Conservation (phyloP, 768 basidiomycete species). For the Rhizopogon vulgaris region DNA sequence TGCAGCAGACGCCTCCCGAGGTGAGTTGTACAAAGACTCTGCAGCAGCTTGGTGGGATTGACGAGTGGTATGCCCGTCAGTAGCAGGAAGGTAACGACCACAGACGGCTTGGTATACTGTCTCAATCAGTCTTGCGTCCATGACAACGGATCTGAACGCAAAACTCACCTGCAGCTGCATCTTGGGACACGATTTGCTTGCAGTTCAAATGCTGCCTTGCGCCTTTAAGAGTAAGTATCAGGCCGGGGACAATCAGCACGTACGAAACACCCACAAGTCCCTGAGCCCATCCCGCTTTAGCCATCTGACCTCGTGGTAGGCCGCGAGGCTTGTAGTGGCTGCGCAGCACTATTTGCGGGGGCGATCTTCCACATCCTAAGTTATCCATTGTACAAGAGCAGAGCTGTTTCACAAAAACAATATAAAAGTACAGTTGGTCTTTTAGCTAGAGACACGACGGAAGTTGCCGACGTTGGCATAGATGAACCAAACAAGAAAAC, state of each 20-base stretch:
- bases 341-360: neutral
- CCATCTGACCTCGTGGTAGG: neutral
- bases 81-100: conserved; percentile 7
- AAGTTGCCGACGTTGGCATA: no score
- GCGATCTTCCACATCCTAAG: no score
- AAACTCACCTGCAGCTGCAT: neutral
- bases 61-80: conserved; percentile 8
- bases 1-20: conserved; percentile 1
- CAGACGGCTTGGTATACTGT: neutral
- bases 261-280: neutral
- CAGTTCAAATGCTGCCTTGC: neutral
- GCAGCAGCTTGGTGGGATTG: conserved; percentile 2
- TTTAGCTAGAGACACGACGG: no score
- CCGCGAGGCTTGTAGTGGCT: neutral
- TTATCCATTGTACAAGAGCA: neutral
- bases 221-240: neutral
- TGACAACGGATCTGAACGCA: neutral
- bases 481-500: no score
- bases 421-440: no score
- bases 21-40: conserved; percentile 4
- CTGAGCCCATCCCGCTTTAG: neutral
- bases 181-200: neutral
- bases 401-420: neutral
- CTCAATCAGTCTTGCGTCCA: neutral
- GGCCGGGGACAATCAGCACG: neutral